Evolutionary conservation across 1,284 basidiomycete genomes (phyloP), one percentile per base, ranked within the genome.

Genomic region (Puccinia horiana): DNA sequence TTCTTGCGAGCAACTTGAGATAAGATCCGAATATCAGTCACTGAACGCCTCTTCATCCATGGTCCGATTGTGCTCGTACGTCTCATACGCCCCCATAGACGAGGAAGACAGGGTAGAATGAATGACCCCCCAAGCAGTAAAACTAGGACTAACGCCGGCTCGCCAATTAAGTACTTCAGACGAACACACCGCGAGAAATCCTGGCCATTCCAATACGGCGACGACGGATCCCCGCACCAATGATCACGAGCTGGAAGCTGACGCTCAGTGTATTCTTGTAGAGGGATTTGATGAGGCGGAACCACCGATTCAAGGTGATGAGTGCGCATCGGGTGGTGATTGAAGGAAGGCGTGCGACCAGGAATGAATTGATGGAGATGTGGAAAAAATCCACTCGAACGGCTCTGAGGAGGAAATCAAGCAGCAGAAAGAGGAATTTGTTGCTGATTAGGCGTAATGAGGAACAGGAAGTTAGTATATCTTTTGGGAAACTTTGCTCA

Each of bases 141-240:
- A 81, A 83, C 6, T 83, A 84, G 18, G 79, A 84, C 47, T 83
- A 84, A 6, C 79, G 84, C 0, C 78, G 84, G 20, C 83, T 84
- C 44, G 83, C 84, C 23, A 47, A 44, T 3, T 81, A 83, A 14
- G 69, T 79, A 12, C 83, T 67, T 79, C 82, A 82, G 44, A 83
- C 84, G 63, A 84, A 83, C 61, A 84, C 49, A 42, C 58, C 61
- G 20, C 74, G 54, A 1, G 83, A 79, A 83, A 84, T 84, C 40
- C 42, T 76, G 0, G 37, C 63, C 63, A 40, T 65, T n/a, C 63
- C 63, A 65, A 18, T 65, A 49, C 47, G 69, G 47, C 47, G 44
- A 49, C 44, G 69, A 72, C 6, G 47, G 32, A 44, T 29, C 32
- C 37, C 26, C 8, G 69, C 69, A 72, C 69, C 69, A 72, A 49